phyloP scores from a whole-genome alignment of 805 yeast species.

The Candida tibetensis region DNA sequence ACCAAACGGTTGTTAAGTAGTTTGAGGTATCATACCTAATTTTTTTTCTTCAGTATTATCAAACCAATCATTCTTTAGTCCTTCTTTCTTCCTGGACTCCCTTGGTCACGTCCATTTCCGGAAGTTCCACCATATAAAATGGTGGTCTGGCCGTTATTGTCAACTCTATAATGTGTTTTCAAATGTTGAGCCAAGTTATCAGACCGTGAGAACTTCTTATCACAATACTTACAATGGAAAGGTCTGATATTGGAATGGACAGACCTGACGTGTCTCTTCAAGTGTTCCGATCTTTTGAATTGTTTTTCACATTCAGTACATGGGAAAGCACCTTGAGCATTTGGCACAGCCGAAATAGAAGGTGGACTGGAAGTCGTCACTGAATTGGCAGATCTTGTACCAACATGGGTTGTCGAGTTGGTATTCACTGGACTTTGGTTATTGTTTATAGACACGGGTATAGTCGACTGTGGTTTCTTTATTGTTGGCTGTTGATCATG shows the following conservation, averaged over 20 bases:
- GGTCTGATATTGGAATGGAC: conserved; percentile 46
- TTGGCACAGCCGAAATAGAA: conserved; percentile 8
- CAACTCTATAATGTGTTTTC: conserved; percentile 32
- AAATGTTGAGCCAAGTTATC: conserved; percentile 46
- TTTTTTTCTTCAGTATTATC: too few species aligned
- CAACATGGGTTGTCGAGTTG: not conserved
- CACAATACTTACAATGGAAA: conserved; percentile 44
- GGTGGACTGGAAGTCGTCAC: not conserved
- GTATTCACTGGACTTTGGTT: not conserved
- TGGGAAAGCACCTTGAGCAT: conserved; percentile 26
- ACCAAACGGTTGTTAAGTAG: too few species aligned
- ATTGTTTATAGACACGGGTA: not conserved
- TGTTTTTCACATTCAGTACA: conserved; percentile 43
- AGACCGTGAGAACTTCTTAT: conserved; percentile 40
- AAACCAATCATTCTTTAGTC: conserved; percentile 3
- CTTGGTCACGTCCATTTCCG: conserved; percentile 1
- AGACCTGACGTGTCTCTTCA: conserved; percentile 41
- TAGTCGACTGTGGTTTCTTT: not conserved
- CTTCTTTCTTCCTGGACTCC: not conserved
- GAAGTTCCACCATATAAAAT: conserved; percentile 7
- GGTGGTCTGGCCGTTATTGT: conserved; percentile 9
- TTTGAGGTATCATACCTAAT: too few species aligned
- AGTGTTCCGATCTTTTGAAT: conserved; percentile 43
- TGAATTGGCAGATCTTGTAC: not conserved
- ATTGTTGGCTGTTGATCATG: not conserved